These are phyloP conservation scores for Chondrostereum purpureum DNA, from an alignment of 1,284 basidiomycete species.

Conservation along the genomic window DNA sequence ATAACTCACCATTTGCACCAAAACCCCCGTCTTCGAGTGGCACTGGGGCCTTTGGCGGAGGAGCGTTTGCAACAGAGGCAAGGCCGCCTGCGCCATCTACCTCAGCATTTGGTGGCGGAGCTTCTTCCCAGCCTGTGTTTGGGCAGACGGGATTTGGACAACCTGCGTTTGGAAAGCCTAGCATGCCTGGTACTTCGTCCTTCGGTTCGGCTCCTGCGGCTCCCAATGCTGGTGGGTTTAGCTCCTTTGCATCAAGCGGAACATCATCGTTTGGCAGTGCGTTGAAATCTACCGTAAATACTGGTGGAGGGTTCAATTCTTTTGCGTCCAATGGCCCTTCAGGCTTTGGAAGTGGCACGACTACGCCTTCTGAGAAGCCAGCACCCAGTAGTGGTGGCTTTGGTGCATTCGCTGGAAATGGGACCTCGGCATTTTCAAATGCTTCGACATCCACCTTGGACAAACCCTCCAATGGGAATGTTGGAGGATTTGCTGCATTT, in stretches of 20 bases:
- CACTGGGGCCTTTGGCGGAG: constrained; percentile 7
- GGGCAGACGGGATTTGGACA: constrained; percentile 14
- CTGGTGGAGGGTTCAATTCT: background rate
- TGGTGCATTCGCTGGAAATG: background rate
- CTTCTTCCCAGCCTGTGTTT: constrained; percentile 2
- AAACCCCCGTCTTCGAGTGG: constrained; percentile 1
- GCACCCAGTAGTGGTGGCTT: background rate
- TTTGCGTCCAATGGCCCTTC: background rate
- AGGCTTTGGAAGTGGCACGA: background rate
- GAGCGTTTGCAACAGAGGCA: background rate
- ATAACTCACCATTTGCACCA: constrained; percentile 10
- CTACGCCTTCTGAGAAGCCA: background rate
- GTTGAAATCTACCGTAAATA: background rate
- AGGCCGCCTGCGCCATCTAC: constrained; percentile 3
- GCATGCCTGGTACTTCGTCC: constrained; percentile 3
- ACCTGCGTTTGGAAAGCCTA: constrained; percentile 7
- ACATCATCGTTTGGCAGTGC: constrained; percentile 17
- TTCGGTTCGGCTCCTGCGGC: background rate
- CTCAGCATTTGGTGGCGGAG: background rate
- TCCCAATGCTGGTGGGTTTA: constrained; percentile 19
- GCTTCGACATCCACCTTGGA: background rate
- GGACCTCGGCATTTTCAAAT: background rate
- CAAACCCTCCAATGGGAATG: constrained; percentile 3
- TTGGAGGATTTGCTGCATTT: constrained; percentile 23
- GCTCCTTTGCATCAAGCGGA: constrained; percentile 21